Conservation (phyloP, 2,329 filamentous ascomycete genomes). For the Epichloe elymi region DNA sequence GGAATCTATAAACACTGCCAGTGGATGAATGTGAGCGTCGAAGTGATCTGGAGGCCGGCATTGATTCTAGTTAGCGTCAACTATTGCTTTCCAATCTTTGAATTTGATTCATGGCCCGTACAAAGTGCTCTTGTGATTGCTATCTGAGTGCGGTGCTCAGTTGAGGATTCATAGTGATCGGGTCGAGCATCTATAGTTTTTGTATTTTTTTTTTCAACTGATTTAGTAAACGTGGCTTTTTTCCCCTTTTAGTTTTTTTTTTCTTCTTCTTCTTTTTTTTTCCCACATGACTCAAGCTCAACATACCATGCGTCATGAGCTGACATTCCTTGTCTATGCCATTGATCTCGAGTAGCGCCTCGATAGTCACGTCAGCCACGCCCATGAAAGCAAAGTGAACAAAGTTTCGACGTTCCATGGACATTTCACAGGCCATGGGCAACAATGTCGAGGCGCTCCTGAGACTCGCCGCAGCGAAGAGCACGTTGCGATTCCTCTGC, state of each 20-base stretch:
- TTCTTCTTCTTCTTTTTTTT: too few species aligned
- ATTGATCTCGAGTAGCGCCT: constrained; percentile 62
- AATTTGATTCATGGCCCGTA: constrained; percentile 17
- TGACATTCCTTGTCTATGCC: constrained; percentile 61
- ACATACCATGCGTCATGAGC: constrained; percentile 44
- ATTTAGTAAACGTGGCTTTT: too few species aligned
- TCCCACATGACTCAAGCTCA: too few species aligned
- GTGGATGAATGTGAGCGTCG: constrained; percentile 60
- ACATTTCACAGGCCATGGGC: constrained; percentile 82
- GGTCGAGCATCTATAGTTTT: constrained; percentile 55
- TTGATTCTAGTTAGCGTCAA: background rate
- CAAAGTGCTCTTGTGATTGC: constrained; percentile 52
- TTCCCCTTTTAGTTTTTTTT: too few species aligned
- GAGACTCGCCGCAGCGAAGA: constrained; percentile 68
- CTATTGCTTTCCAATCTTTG: background rate
- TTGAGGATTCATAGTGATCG: constrained; percentile 57
- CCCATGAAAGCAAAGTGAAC: constrained; percentile 78
- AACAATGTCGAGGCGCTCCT: constrained; percentile 60
- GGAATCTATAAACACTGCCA: constrained; percentile 61
- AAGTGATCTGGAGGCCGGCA: constrained; percentile 40
- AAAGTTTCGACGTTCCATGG: constrained; percentile 48
- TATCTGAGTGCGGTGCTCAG: constrained; percentile 53
- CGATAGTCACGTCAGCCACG: constrained; percentile 53
- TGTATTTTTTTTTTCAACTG: background rate
- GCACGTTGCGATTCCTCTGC: constrained; percentile 50